Evolutionary conservation across 2,329 filamentous ascomycete species (phyloP), one percentile per base, ranked within the genome.

Genomic region (Beauveria medogensis): DNA sequence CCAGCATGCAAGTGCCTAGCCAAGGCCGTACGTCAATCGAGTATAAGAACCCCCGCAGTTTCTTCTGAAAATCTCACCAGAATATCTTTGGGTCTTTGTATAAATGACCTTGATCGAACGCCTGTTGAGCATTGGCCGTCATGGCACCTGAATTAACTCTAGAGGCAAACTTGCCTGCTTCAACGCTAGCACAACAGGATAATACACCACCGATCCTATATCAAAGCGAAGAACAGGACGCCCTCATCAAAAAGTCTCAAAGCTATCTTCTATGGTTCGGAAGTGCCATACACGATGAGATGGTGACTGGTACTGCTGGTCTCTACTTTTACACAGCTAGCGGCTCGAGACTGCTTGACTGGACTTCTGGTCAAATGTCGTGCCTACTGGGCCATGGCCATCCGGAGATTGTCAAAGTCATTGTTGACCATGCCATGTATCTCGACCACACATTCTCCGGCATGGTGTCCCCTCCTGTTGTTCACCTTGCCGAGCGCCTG

Each of bases 291-390:
- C 66, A 70, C 37, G 62, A 65, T n/a, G 70, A 70, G 44, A 65
- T 81, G 5, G 77, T 82, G 46, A 72, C 71, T 20, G 74, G 73
- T 43, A 74, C 77, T 12, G 67, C 73, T 30, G 79, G 80, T 0
- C 71, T 77, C 1, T 73, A 73, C 59, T 71, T 84, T 53, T 80
- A 80, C 67, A 78, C 77, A 18, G 71, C 75, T 1, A 69, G 71
- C 9, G 74, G 75, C 7, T 74, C 75, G 54, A 73, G 74, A 54
- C 77, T 85, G 59, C 75, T 85, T 0, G 82, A 86, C 69, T 84
- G 78, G 71, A 86, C 82, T 1, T 85, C 82, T 0, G 82, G 82
- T 16, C 83, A 86, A 63, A 85, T 85, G 81, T 80, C 77, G 7
- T 85, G 78, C 40, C 73, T 86, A 0, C 71, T 86, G 1, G 83